Conservation (phyloP, 2,329 filamentous ascomycete genomes). For the Ophiostoma himal-ulmi region DNA sequence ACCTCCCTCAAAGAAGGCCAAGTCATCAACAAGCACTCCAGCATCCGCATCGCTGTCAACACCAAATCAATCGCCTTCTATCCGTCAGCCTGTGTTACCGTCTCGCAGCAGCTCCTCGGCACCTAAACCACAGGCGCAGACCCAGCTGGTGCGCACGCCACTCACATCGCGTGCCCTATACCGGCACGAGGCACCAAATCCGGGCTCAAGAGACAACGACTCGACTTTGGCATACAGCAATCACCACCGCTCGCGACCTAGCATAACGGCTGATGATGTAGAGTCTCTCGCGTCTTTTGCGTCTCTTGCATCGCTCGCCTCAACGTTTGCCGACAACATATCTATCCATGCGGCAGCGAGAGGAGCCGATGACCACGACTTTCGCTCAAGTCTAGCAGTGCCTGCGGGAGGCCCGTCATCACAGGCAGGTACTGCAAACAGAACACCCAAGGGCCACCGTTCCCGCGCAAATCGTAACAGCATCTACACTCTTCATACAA, state of each 20-base stretch:
- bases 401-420: constrained; percentile 16
- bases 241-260: constrained; percentile 16
- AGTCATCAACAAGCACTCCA: not conserved
- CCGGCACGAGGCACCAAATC: constrained; percentile 21
- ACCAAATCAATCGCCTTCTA: not conserved
- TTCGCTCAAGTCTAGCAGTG: not conserved
- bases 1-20: constrained; percentile 18
- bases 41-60: not conserved
- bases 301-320: constrained; percentile 32
- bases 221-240: not conserved
- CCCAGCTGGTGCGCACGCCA: constrained; percentile 22
- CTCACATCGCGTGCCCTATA: constrained; percentile 25
- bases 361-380: constrained; percentile 20
- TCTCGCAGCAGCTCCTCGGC: not conserved
- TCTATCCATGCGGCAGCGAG: constrained; percentile 41
- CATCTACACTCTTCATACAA: constrained; percentile 55
- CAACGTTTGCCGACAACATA: constrained; percentile 52
- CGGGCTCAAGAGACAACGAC: not conserved
- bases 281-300: constrained; percentile 51
- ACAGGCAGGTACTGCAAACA: constrained; percentile 13
- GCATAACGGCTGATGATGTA: constrained; percentile 30
- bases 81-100: not conserved
- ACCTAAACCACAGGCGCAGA: not conserved
- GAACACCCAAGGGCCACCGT: constrained; percentile 30
- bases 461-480: constrained; percentile 44